Evolutionary conservation across 2,329 filamentous ascomycete species (phyloP).

Genomic region (Colletotrichum somersetense): DNA sequence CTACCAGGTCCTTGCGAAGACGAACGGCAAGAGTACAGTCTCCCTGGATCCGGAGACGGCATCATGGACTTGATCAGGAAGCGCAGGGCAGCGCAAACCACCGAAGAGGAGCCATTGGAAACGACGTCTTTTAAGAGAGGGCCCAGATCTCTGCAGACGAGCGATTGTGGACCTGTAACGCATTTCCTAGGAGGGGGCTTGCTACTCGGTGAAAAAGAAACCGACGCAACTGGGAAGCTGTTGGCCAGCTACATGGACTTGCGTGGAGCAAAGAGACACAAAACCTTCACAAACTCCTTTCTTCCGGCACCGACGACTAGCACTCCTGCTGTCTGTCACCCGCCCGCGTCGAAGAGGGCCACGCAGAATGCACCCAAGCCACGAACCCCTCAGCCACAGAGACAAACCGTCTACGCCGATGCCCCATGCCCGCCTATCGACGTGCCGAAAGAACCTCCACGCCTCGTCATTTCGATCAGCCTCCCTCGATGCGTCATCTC

Average conservation of each 20-base stretch:
- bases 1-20: not conserved
- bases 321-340: not conserved
- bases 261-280: constrained; percentile 46
- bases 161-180: not conserved
- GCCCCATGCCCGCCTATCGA: constrained; percentile 41
- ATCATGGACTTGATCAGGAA: constrained; percentile 28
- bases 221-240: constrained; percentile 46
- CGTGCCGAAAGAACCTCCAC: constrained; percentile 41
- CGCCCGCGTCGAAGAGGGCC: not conserved
- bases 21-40: not conserved
- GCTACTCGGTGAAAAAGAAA: constrained; percentile 25
- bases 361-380: not conserved
- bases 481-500: constrained; percentile 62
- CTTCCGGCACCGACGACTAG: not conserved
- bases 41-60: not conserved
- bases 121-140: constrained; percentile 1
- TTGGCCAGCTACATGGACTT: constrained; percentile 51
- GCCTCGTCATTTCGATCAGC: constrained; percentile 65
- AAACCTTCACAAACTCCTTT: not conserved
- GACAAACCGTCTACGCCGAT: not conserved
- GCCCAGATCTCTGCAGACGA: not conserved
- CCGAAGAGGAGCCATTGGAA: not conserved
- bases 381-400: not conserved
- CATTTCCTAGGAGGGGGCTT: not conserved
- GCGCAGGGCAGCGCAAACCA: not conserved